These are phyloP conservation scores for Starmerella bombi DNA, from an alignment of 805 yeast species.

Conservation along the genomic window DNA sequence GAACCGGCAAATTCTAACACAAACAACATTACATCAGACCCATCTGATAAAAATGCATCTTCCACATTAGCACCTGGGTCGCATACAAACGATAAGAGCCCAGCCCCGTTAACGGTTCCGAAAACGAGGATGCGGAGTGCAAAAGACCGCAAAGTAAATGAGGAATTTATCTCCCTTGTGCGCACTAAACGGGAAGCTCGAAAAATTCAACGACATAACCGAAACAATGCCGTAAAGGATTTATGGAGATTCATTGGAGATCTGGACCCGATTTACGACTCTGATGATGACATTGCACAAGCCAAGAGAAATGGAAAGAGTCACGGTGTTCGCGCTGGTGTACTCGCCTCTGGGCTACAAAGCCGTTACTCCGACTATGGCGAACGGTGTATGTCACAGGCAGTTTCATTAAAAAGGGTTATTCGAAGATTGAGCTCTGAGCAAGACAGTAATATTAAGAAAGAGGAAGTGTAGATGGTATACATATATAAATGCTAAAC, in stretches of 20 bases:
- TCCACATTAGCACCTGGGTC: neutral
- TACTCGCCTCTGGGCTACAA: conserved; percentile 19
- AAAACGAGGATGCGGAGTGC: conserved; percentile 17
- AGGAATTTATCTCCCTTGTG: conserved; percentile 16
- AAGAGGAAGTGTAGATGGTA: too few relatives aligned
- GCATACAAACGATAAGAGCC: neutral
- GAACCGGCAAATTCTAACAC: neutral
- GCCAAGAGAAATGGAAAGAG: conserved; percentile 6
- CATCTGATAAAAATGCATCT: neutral
- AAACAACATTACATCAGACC: neutral
- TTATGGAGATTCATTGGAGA: conserved; percentile 24
- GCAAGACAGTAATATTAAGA: too few relatives aligned
- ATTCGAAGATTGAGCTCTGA: neutral
- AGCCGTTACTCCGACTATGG: conserved; percentile 14
- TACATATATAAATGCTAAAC: too few relatives aligned
- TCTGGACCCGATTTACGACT: conserved; percentile 27
- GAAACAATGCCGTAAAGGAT: conserved; percentile 22
- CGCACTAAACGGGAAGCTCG: conserved; percentile 20
- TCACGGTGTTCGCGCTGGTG: conserved; percentile 13
- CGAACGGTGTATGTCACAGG: conserved; percentile 10
- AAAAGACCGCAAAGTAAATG: conserved; percentile 12
- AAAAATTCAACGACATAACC: conserved; percentile 15
- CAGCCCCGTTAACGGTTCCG: conserved; percentile 10
- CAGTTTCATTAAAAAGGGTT: conserved; percentile 12
- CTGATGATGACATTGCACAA: conserved; percentile 25